Conservation (phyloP, 1,139 yeast species). For the Geotrichum citri-aurantii region DNA sequence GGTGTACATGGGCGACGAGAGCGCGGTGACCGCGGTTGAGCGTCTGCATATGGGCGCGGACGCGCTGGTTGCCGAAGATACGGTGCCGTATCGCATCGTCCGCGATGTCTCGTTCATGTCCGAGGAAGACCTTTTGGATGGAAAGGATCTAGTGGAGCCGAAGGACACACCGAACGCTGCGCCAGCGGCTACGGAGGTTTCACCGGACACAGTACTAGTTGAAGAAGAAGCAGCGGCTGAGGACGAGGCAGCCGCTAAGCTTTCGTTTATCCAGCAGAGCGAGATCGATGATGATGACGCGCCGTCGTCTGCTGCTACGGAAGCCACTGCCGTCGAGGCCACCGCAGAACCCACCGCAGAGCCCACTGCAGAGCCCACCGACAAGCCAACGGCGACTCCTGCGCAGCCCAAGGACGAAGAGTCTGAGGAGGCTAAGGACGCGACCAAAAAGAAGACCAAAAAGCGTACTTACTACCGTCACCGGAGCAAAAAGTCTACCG, state of each 20-base stretch:
- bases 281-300: conserved; percentile 20
- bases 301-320: conserved; percentile 15
- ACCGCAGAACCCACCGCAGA: background rate
- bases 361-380: background rate
- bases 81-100: conserved; percentile 26
- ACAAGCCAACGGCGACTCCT: background rate
- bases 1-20: conserved; percentile 35
- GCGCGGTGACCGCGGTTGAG: conserved; percentile 32
- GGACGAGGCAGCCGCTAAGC: conserved; percentile 4
- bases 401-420: conserved; percentile 1
- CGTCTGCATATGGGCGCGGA: conserved; percentile 29
- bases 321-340: conserved; percentile 19
- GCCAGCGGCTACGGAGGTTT: background rate
- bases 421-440: background rate
- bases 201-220: background rate
- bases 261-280: conserved; percentile 14
- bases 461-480: conserved; percentile 3
- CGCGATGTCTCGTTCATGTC: conserved; percentile 25
- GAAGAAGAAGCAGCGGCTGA: conserved; percentile 6
- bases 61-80: conserved; percentile 28
- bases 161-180: background rate
- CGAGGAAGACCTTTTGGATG: conserved; percentile 24
- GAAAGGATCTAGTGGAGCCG: conserved; percentile 16
- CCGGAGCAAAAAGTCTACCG: background rate
- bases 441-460: conserved; percentile 2